Evolutionary conservation across 2,329 filamentous ascomycete species (phyloP).

Genomic region (Xylariaceae sp.): DNA sequence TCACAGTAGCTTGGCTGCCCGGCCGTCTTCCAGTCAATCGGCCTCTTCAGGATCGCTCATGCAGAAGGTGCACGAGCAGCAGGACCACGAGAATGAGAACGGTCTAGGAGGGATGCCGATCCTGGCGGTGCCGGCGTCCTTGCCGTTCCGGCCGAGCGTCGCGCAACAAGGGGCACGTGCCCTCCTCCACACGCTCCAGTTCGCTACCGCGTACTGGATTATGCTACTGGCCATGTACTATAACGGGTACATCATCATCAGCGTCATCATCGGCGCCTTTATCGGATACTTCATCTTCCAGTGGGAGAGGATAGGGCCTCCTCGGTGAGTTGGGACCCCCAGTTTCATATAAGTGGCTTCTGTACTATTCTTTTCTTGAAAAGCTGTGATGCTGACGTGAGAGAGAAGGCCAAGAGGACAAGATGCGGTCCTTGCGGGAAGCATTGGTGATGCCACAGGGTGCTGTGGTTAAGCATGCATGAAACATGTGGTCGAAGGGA

Average conservation of each 20-base stretch:
- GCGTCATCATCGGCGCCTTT: constrained; percentile 71
- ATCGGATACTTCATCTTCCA: constrained; percentile 68
- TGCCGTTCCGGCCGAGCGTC: constrained; percentile 50
- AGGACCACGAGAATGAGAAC: no score
- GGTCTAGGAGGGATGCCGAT: neutral
- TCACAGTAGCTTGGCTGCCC: no score
- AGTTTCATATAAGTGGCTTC: no score
- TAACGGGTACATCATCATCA: constrained; percentile 73
- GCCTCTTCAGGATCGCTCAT: constrained; percentile 24
- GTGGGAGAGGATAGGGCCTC: constrained; percentile 50
- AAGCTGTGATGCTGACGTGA: no score
- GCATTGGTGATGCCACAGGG: no score
- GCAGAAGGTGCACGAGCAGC: constrained; percentile 13
- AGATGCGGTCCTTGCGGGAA: no score
- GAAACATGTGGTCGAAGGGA: no score
- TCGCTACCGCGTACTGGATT: constrained; percentile 71
- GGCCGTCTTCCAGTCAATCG: constrained; percentile 7
- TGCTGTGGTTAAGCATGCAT: no score
- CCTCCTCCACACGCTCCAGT: constrained; percentile 63
- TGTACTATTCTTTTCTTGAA: neutral
- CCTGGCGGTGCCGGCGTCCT: neutral
- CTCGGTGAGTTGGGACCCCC: constrained; percentile 49
- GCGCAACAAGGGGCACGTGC: constrained; percentile 63
- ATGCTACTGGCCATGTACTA: constrained; percentile 64
- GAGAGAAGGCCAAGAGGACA: no score